Percentiles rank a stretch among this genome's conserved stretches.
phyloP scores from a whole-genome alignment of 352 stramenopile species.

The Globisporangium parvum region DNA sequence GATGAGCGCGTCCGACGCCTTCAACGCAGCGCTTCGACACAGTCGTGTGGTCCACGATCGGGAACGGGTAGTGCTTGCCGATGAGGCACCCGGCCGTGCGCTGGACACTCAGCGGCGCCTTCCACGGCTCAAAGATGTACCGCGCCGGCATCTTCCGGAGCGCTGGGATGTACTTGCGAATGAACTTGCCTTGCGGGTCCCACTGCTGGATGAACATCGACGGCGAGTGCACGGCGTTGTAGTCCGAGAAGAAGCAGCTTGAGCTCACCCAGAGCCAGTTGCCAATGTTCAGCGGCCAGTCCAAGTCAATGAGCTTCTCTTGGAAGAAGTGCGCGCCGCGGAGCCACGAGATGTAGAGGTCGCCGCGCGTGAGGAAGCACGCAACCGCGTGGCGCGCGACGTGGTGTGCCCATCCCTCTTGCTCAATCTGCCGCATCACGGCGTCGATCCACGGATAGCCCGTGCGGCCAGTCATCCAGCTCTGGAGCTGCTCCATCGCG shows the following conservation, averaged over 20 bases:
- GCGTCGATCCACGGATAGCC: constrained; percentile 98
- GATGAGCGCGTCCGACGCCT: constrained; percentile 69
- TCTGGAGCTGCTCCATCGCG: constrained; percentile 48
- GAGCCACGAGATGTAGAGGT: constrained; percentile 94
- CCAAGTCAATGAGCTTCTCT: constrained; percentile 91
- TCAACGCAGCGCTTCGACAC: constrained; percentile 89
- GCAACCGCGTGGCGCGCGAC: constrained; percentile 90
- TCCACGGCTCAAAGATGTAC: constrained; percentile 98
- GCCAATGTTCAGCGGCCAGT: constrained; percentile 96
- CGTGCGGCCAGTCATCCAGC: constrained; percentile 92
- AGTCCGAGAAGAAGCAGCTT: constrained; percentile 95
- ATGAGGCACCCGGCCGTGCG: constrained; percentile 80
- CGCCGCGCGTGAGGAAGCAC: constrained; percentile 95
- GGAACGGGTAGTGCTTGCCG: constrained; percentile 93
- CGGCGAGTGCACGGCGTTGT: constrained; percentile 92
- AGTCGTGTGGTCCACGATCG: constrained; percentile 91
- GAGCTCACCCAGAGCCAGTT: constrained; percentile 97
- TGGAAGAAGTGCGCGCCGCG: constrained; percentile 88
- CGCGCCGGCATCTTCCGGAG: constrained; percentile 89
- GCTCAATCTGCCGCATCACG: constrained; percentile 89
- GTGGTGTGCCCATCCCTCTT: constrained; percentile 85
- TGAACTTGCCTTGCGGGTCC: constrained; percentile 87
- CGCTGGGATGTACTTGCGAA: constrained; percentile 89
- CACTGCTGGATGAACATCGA: constrained; percentile 91
- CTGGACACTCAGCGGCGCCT: constrained; percentile 86